Conservation (phyloP, 768 basidiomycete genomes). For the Rhodotorula toruloides region DNA sequence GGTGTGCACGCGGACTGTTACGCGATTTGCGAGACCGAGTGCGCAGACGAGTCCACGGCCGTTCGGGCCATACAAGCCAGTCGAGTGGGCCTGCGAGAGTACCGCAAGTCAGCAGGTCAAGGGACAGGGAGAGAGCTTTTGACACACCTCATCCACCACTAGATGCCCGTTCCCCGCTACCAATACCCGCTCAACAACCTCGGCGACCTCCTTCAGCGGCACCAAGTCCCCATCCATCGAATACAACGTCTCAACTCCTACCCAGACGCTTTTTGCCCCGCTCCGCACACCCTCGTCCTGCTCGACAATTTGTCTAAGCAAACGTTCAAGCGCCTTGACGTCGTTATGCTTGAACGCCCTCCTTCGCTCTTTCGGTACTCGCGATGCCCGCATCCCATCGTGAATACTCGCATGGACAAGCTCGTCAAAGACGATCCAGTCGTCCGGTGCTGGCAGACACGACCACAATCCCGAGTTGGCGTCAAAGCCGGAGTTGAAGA, state of each 20-base stretch:
- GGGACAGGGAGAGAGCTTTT: background rate
- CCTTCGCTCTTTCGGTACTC: slow-evolving; percentile 47
- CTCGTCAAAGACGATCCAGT: slow-evolving; percentile 75
- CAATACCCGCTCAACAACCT: slow-evolving; percentile 56
- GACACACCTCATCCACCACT: slow-evolving; percentile 62
- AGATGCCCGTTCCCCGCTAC: slow-evolving; percentile 64
- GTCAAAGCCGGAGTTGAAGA: slow-evolving; percentile 91
- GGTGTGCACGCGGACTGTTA: slow-evolving; percentile 75
- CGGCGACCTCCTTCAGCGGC: slow-evolving; percentile 64
- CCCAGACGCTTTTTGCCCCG: slow-evolving; percentile 53
- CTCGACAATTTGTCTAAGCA: slow-evolving; percentile 46
- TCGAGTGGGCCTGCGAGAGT: slow-evolving; percentile 64
- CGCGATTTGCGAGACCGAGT: slow-evolving; percentile 63
- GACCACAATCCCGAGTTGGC: slow-evolving; percentile 85
- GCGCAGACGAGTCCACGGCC: slow-evolving; percentile 70
- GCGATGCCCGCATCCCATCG: slow-evolving; percentile 72
- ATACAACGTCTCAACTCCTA: slow-evolving; percentile 84
- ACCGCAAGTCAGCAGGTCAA: background rate
- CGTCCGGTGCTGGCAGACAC: slow-evolving; percentile 67
- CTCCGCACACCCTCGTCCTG: slow-evolving; percentile 49
- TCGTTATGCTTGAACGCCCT: slow-evolving; percentile 66
- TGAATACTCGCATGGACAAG: slow-evolving; percentile 86
- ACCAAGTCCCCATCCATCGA: slow-evolving; percentile 94
- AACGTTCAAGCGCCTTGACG: slow-evolving; percentile 52
- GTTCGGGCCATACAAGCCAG: slow-evolving; percentile 74